These are phyloP conservation scores for Cryphonectria japonica DNA, from an alignment of 2,329 filamentous ascomycete genomes.

Conservation along the genomic window DNA sequence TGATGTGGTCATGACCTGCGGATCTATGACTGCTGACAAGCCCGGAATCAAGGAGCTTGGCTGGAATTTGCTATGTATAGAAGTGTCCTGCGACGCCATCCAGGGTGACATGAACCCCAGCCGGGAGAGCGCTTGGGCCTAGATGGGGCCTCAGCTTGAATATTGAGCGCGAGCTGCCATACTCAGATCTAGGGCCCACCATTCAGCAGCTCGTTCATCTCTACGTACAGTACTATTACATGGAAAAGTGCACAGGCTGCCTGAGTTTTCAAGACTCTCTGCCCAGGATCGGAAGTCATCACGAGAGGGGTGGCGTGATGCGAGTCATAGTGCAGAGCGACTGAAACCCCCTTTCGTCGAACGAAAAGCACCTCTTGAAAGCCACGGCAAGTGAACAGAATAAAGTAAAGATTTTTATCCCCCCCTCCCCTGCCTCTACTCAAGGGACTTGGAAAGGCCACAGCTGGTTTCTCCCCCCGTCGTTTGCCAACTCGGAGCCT, in stretches of 20 bases:
- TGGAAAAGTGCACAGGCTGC: background rate
- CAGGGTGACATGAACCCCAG: conserved; percentile 25
- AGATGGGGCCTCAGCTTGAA: conserved; percentile 11
- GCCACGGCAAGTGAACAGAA: background rate
- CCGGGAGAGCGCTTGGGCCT: conserved; percentile 18
- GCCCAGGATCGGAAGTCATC: background rate
- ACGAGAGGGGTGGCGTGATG: conserved; percentile 3
- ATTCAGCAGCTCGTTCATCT: background rate
- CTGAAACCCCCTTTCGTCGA: background rate
- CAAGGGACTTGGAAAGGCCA: background rate
- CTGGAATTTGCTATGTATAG: background rate
- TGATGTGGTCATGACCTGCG: background rate
- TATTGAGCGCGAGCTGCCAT: background rate
- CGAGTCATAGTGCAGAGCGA: conserved; percentile 12
- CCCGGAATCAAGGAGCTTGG: background rate
- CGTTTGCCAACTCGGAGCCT: conserved; percentile 4
- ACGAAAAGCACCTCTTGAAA: background rate
- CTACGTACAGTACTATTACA: background rate
- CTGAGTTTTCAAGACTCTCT: too few relatives aligned
- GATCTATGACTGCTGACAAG: background rate
- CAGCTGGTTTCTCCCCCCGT: background rate
- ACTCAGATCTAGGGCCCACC: background rate
- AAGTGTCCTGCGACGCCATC: conserved; percentile 25
- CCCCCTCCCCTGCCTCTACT: background rate
- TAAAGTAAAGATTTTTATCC: background rate